These are phyloP conservation scores for Bipolaris oryzae DNA, from an alignment of 2,329 filamentous ascomycete species.

Conservation along the genomic window DNA sequence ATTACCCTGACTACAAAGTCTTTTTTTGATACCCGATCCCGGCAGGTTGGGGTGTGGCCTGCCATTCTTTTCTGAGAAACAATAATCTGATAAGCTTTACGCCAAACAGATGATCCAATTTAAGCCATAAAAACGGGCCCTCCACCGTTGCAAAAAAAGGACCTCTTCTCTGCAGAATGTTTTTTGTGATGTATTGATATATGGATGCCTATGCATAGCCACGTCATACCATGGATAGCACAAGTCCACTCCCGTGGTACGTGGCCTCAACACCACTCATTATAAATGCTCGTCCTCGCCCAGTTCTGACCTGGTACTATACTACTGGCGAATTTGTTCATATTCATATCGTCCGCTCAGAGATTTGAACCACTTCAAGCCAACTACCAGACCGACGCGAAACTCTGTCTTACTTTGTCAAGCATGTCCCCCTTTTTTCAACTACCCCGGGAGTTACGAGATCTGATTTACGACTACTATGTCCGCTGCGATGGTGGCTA, in stretches of 20 bases:
- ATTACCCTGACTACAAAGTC: neutral
- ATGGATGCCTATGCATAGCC: neutral
- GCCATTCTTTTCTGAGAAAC: neutral
- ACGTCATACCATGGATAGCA: neutral
- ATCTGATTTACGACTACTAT: constrained; percentile 19
- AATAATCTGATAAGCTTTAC: neutral
- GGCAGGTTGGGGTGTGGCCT: neutral
- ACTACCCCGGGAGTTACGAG: constrained; percentile 18
- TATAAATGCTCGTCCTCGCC: neutral
- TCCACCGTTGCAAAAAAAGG: neutral
- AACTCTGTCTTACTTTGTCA: neutral
- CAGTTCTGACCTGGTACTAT: neutral
- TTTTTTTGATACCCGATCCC: neutral
- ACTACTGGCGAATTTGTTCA: neutral
- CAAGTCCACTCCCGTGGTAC: neutral
- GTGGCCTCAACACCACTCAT: neutral
- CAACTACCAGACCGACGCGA: neutral
- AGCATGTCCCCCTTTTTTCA: neutral
- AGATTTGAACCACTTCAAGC: neutral
- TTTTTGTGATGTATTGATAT: neutral
- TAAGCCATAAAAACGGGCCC: neutral
- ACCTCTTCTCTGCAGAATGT: neutral
- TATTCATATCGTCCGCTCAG: neutral
- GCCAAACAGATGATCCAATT: neutral
- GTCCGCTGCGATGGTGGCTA: constrained; percentile 12